Evolutionary conservation across 2,329 filamentous ascomycete species (phyloP).

Genomic region (Talaromyces sp.): DNA sequence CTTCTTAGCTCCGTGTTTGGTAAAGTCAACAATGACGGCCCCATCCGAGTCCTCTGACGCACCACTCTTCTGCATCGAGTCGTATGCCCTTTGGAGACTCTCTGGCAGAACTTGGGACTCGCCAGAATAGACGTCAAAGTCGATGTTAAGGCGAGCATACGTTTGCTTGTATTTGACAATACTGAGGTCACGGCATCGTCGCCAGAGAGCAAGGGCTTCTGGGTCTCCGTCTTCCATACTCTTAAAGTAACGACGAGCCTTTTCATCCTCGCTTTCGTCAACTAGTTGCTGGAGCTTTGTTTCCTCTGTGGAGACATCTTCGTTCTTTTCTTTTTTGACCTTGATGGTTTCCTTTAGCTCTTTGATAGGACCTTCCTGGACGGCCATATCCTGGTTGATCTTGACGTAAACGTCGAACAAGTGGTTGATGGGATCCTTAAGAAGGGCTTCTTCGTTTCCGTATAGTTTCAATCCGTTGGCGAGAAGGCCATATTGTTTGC

Average conservation of each 20-base stretch:
- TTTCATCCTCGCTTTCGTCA: conserved; percentile 55
- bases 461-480: conserved; percentile 60
- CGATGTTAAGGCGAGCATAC: conserved; percentile 61
- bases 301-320: conserved; percentile 46
- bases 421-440: conserved; percentile 60
- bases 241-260: conserved; percentile 62
- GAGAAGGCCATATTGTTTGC: conserved; percentile 62
- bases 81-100: conserved; percentile 58
- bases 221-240: conserved; percentile 61
- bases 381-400: conserved; percentile 54
- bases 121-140: conserved; percentile 63
- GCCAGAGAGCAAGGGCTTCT: conserved; percentile 58
- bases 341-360: conserved; percentile 48
- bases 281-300: conserved; percentile 46
- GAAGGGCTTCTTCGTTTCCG: conserved; percentile 56
- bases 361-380: conserved; percentile 56
- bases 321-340: conserved; percentile 44
- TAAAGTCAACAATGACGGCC: conserved; percentile 64
- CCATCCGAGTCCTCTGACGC: conserved; percentile 63
- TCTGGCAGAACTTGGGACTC: conserved; percentile 63
- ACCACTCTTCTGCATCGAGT: conserved; percentile 54
- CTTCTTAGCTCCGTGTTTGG: conserved; percentile 63
- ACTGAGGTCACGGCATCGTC: conserved; percentile 59
- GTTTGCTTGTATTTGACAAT: conserved; percentile 62
- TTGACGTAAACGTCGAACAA: conserved; percentile 64